A percentile compares a stretch with the other conserved stretches of the same genome.
Conservation (phyloP, 768 basidiomycete species). For the Rhizopogon rudus region DNA sequence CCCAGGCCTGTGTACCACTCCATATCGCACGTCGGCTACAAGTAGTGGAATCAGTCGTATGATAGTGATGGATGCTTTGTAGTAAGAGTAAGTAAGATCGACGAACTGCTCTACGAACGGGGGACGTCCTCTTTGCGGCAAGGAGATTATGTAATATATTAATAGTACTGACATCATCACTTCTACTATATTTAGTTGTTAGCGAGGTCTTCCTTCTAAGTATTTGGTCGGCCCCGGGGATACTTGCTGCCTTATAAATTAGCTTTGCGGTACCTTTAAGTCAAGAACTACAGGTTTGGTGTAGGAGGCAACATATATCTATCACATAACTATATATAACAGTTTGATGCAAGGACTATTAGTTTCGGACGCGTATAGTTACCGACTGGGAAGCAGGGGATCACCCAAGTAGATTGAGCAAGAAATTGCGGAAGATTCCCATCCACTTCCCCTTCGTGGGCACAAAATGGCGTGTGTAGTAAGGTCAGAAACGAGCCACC, state of each 20-base stretch:
- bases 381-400: slow-evolving; percentile 36
- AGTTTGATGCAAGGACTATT: neutral
- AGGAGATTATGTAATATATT: too few species aligned
- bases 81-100: slow-evolving; percentile 1
- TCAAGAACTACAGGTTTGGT: too few species aligned
- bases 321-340: neutral
- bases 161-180: too few species aligned
- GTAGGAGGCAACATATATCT: neutral
- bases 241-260: too few species aligned
- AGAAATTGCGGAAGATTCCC: slow-evolving; percentile 65
- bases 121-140: slow-evolving; percentile 13
- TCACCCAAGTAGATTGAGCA: slow-evolving; percentile 44
- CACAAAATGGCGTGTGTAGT: slow-evolving; percentile 68
- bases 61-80: neutral
- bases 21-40: slow-evolving; percentile 82
- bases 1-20: slow-evolving; percentile 87
- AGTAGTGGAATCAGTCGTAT: neutral
- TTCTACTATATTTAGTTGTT: too few species aligned
- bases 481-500: neutral
- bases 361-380: too few species aligned
- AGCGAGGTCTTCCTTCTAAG: too few species aligned
- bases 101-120: slow-evolving; percentile 57
- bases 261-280: too few species aligned
- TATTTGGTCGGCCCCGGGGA: too few species aligned
- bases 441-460: slow-evolving; percentile 77